Percentiles rank a stretch among this genome's conserved stretches.
These are phyloP conservation scores for Sarocladiaceae sp. DNA, from an alignment of 2,329 filamentous ascomycete species.

Conservation along the genomic window DNA sequence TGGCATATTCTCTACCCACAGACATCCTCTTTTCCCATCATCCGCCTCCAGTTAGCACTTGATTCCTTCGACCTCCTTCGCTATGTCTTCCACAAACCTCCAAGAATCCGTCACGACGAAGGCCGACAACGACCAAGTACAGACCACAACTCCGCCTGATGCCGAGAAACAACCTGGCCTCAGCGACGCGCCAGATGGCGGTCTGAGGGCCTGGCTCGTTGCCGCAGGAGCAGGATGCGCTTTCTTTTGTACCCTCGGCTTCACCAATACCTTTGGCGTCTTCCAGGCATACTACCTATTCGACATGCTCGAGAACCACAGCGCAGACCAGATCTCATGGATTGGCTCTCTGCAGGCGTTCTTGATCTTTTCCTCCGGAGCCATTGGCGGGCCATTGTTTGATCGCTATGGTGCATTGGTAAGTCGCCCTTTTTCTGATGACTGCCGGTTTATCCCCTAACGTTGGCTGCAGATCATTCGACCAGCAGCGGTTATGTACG, in stretches of 20 bases:
- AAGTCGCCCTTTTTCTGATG: too few species aligned
- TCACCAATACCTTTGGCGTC: conserved; percentile 38
- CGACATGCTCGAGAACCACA: conserved; percentile 26
- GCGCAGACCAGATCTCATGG: conserved; percentile 32
- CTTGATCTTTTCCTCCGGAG: conserved; percentile 27
- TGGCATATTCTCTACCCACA: too few species aligned
- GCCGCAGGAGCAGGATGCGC: conserved; percentile 26
- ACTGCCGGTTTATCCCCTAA: too few species aligned
- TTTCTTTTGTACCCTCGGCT: conserved; percentile 34
- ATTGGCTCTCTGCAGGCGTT: conserved; percentile 33
- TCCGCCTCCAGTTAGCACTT: too few species aligned
- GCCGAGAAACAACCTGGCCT: too few species aligned
- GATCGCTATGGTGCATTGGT: conserved; percentile 35
- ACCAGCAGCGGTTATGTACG: conserved; percentile 24
- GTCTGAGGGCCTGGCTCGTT: conserved; percentile 33
- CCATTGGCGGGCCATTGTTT: conserved; percentile 31
- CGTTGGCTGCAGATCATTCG: conserved; percentile 23
- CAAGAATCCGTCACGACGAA: too few species aligned
- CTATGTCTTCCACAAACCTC: too few species aligned
- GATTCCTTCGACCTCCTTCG: too few species aligned
- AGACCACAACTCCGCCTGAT: too few species aligned
- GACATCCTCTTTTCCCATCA: too few species aligned
- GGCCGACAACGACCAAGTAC: too few species aligned
- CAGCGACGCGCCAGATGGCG: conserved; percentile 40
- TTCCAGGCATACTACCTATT: conserved; percentile 38